Percentiles rank a stretch among this genome's conserved stretches.
These are phyloP conservation scores for Cladobotryum protrusum DNA, from an alignment of 2,329 filamentous ascomycete species.

Conservation along the genomic window DNA sequence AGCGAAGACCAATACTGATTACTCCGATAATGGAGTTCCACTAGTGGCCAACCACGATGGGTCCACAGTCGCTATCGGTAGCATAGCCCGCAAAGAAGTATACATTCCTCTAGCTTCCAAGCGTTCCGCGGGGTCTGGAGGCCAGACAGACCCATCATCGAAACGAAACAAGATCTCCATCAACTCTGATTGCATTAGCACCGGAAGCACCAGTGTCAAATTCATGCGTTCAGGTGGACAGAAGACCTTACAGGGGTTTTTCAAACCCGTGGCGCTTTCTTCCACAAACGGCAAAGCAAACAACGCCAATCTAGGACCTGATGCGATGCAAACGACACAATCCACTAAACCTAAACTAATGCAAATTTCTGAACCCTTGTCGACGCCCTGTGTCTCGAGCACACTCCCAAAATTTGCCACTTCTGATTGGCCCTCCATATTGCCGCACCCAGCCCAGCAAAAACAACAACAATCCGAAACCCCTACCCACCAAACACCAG, in stretches of 20 bases:
- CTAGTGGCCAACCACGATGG: not conserved
- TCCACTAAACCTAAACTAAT: not conserved
- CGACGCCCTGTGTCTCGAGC: not conserved
- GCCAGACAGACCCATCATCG: not conserved
- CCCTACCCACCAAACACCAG: constrained; percentile 13
- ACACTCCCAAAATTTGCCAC: not conserved
- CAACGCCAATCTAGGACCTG: constrained; percentile 9
- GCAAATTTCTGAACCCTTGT: not conserved
- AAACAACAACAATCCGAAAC: not conserved
- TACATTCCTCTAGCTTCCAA: not conserved
- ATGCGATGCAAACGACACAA: constrained; percentile 1
- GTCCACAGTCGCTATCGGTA: not conserved
- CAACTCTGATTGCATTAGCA: not conserved
- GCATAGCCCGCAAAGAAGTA: not conserved
- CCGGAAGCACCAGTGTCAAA: constrained; percentile 1
- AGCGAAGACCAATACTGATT: not conserved
- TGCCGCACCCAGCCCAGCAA: not conserved
- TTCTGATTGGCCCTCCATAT: not conserved
- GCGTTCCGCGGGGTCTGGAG: constrained; percentile 5
- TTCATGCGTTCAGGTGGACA: constrained; percentile 26
- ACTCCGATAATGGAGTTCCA: not conserved
- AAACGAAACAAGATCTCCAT: constrained; percentile 6
- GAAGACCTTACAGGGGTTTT: constrained; percentile 70
- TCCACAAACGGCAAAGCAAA: constrained; percentile 11
- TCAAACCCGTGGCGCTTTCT: constrained; percentile 46